These are phyloP conservation scores for Plasmodium coatneyi DNA, from an alignment of 169 alveolate genomes.

Conservation along the genomic window DNA sequence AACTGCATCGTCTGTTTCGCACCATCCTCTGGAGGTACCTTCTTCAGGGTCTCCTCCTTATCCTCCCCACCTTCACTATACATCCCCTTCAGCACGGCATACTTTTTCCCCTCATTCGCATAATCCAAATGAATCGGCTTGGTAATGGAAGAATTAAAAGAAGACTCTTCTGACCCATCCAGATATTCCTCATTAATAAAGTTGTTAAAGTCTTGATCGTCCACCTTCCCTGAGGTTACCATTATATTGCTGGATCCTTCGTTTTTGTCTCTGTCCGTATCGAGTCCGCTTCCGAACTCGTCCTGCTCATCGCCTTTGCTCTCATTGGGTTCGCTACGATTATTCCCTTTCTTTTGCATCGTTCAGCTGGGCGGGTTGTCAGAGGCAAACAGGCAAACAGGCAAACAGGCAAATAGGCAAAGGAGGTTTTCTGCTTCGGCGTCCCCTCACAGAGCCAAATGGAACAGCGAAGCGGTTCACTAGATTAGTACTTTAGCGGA, in stretches of 20 bases:
- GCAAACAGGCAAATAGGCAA: no score
- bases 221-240: constrained; percentile 8
- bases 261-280: background rate
- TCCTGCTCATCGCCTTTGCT: background rate
- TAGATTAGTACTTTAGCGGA: background rate
- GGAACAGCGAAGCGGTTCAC: background rate
- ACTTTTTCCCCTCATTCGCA: constrained; percentile 2
- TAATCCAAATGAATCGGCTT: background rate
- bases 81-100: background rate
- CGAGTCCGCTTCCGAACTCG: background rate
- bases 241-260: background rate
- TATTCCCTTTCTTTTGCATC: background rate
- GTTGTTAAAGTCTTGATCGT: constrained; percentile 34
- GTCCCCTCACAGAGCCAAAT: no score
- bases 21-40: background rate
- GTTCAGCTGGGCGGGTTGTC: background rate
- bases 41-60: background rate
- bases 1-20: background rate
- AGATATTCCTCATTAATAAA: constrained; percentile 25
- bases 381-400: no score
- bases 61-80: background rate
- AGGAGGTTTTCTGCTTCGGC: no score
- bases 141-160: constrained; percentile 9
- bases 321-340: background rate
- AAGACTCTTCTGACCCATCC: constrained; percentile 22